Conservation (phyloP, 441 rosid species). For the Corymbia calophylla region DNA sequence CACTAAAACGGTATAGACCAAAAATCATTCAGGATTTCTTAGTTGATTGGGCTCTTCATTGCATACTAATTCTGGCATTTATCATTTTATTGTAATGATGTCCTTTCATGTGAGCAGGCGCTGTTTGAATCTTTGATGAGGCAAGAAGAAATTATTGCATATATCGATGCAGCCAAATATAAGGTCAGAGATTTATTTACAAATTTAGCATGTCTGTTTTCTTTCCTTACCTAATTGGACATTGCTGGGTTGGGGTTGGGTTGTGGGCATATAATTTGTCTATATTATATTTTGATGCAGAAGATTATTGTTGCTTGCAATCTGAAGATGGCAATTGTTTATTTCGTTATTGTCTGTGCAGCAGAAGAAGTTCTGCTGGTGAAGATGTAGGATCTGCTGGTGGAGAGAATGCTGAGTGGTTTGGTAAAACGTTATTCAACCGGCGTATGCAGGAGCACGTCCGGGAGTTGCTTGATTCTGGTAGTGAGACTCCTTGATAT, state of each 20-base stretch:
- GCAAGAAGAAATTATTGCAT: constrained; percentile 12
- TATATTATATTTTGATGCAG: neutral
- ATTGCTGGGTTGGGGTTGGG: neutral
- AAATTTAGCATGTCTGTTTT: neutral
- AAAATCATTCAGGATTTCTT: neutral
- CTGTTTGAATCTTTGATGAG: constrained; percentile 10
- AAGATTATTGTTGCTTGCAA: neutral
- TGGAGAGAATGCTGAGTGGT: neutral
- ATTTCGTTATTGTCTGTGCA: neutral
- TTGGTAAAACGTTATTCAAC: neutral
- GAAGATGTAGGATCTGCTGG: neutral
- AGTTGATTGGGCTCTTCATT: neutral
- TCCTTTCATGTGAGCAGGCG: neutral
- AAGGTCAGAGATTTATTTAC: neutral
- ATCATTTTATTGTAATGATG: neutral
- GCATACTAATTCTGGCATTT: neutral
- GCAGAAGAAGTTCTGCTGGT: neutral
- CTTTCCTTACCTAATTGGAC: neutral
- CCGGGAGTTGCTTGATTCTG: neutral
- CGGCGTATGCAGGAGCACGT: neutral
- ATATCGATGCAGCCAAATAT: neutral
- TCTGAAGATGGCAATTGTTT: neutral
- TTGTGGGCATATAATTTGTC: neutral
- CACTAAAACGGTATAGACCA: constrained; percentile 3
- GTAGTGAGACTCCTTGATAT: neutral